Conservation (phyloP, 768 basidiomycete genomes). For the Cystofilobasidium capitatum region DNA sequence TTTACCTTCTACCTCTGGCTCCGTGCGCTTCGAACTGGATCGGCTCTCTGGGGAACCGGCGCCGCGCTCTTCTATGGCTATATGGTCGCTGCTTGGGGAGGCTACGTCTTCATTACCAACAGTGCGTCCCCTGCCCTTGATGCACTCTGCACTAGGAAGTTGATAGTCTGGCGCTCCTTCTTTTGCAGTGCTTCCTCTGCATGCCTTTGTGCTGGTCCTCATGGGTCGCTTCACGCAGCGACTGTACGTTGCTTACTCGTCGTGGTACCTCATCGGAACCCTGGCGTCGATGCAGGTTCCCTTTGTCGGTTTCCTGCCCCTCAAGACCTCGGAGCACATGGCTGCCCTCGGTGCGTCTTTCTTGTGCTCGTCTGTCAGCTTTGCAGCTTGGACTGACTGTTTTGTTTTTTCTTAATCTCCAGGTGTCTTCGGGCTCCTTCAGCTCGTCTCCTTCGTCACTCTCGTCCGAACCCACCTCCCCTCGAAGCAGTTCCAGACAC, state of each 20-base stretch:
- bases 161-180: background rate
- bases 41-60: constrained; percentile 77
- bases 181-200: constrained; percentile 74
- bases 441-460: constrained; percentile 87
- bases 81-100: constrained; percentile 99
- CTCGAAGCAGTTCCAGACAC: constrained; percentile 79
- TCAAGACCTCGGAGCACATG: constrained; percentile 97
- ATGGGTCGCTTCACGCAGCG: constrained; percentile 92
- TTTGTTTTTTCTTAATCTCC: constrained; percentile 71
- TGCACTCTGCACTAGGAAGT: background rate
- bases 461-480: constrained; percentile 80
- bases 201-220: constrained; percentile 82
- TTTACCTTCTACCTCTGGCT: constrained; percentile 98
- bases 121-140: constrained; percentile 39
- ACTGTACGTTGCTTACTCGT: constrained; percentile 87
- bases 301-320: constrained; percentile 98
- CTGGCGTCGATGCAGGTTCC: constrained; percentile 98
- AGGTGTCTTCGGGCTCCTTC: constrained; percentile 92
- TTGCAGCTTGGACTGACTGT: background rate
- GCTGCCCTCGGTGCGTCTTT: constrained; percentile 68
- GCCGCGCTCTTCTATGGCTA: constrained; percentile 98
- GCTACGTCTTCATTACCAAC: constrained; percentile 99
- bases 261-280: constrained; percentile 97
- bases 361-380: background rate
- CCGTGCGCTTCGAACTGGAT: constrained; percentile 85